Conservation (phyloP, 441 rosid genomes). For the Cnidoscolus chayamansa region DNA sequence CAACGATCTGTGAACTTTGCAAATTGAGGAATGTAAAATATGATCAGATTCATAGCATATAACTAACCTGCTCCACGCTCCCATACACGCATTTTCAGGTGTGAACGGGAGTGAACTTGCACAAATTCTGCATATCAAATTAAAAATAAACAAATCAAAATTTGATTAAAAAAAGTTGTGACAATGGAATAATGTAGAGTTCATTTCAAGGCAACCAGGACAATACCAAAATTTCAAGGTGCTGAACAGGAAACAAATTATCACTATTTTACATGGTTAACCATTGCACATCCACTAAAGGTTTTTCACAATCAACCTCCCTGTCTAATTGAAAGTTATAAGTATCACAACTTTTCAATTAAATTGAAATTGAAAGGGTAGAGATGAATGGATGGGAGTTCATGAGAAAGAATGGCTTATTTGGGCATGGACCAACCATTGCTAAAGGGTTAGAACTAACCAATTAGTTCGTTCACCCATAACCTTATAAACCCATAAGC, state of each 20-base stretch:
- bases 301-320: background rate
- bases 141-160: background rate
- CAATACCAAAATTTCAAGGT: background rate
- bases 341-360: too few relatives aligned
- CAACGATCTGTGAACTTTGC: background rate
- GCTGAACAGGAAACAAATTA: background rate
- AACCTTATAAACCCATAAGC: too few relatives aligned
- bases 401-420: too few relatives aligned
- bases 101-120: constrained; percentile 69
- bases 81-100: constrained; percentile 96
- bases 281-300: background rate
- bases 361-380: too few relatives aligned
- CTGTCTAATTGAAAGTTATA: too few relatives aligned
- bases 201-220: background rate
- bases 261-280: background rate
- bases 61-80: constrained; percentile 93
- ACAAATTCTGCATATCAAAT: constrained; percentile 66
- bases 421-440: too few relatives aligned
- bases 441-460: too few relatives aligned
- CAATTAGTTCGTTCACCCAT: too few relatives aligned
- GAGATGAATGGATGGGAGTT: too few relatives aligned
- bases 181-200: background rate
- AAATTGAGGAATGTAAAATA: background rate
- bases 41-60: background rate
- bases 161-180: background rate